Percentiles rank a stretch among this genome's conserved stretches.
These are phyloP conservation scores for Suillus luteus DNA, from an alignment of 768 basidiomycete species.

Conservation along the genomic window DNA sequence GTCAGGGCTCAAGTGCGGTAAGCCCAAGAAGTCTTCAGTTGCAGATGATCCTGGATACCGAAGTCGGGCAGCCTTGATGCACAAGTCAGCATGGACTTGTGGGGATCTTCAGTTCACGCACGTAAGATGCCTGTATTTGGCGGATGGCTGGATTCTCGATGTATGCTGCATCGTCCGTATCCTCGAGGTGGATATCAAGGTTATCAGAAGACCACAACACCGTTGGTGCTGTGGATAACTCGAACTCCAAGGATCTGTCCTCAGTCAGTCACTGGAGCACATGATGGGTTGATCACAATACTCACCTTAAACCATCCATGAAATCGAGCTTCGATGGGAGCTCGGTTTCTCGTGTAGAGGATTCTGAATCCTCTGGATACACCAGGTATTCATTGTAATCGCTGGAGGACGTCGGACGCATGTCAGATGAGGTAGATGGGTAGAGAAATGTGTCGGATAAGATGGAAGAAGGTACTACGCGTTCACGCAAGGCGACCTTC, in stretches of 20 bases:
- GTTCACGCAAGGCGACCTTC: constrained; percentile 26
- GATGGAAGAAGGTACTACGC: not conserved
- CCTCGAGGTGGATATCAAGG: not conserved
- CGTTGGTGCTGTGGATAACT: not conserved
- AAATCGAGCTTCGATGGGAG: constrained; percentile 10
- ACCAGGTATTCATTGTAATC: constrained; percentile 4
- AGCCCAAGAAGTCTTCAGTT: constrained; percentile 4
- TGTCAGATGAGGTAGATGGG: constrained; percentile 1
- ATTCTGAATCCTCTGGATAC: constrained; percentile 2
- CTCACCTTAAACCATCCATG: constrained; percentile 5
- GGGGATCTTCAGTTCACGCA: not conserved
- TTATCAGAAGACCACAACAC: constrained; percentile 2
- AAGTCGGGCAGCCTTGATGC: not conserved
- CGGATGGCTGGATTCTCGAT: not conserved
- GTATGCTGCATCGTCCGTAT: constrained; percentile 3
- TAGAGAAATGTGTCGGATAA: not conserved
- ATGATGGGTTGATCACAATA: too few species aligned
- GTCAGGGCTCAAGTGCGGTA: constrained; percentile 27
- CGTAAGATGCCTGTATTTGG: not conserved
- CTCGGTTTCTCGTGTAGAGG: not conserved
- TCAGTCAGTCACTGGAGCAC: not conserved
- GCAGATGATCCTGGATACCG: not conserved
- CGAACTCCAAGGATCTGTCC: constrained; percentile 3
- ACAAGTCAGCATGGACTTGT: not conserved
- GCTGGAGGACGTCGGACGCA: not conserved